phyloP scores from a whole-genome alignment of 225 moss, liverwort and hornwort species.

The Neckera pumila region DNA sequence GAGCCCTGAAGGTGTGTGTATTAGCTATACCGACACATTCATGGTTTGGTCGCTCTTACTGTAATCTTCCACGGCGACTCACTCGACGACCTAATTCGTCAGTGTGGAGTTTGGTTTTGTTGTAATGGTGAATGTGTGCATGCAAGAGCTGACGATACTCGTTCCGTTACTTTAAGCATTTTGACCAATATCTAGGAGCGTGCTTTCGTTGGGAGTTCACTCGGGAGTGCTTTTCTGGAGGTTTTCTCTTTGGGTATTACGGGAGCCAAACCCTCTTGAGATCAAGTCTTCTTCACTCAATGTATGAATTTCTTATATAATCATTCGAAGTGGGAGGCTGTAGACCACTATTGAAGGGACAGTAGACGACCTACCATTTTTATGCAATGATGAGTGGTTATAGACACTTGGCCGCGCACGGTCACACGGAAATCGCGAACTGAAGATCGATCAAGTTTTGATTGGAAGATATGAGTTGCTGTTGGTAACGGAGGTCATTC shows the following conservation, averaged over 20 bases:
- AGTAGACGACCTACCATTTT: not conserved
- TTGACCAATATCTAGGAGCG: not conserved
- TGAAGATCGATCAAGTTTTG: not conserved
- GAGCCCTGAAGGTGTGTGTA: slow-evolving; percentile 13
- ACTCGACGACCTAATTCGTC: not conserved
- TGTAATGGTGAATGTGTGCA: not conserved
- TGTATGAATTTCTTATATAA: not conserved
- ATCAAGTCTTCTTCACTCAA: not conserved
- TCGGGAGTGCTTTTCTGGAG: not conserved
- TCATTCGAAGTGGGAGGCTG: not conserved
- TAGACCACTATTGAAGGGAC: not conserved
- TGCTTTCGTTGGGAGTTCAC: not conserved
- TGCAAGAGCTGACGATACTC: not conserved
- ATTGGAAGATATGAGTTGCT: not conserved
- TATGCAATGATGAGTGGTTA: not conserved
- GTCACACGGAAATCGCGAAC: not conserved
- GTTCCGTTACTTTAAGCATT: not conserved
- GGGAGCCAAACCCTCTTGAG: not conserved
- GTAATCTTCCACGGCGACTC: not conserved
- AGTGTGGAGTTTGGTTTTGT: not conserved
- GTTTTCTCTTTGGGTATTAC: too few relatives aligned
- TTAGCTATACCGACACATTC: not conserved
- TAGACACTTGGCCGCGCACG: not conserved
- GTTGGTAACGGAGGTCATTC: not conserved
- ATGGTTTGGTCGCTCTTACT: not conserved